Conservation (phyloP, 1,284 basidiomycete species). For the Hemileia vastatrix region DNA sequence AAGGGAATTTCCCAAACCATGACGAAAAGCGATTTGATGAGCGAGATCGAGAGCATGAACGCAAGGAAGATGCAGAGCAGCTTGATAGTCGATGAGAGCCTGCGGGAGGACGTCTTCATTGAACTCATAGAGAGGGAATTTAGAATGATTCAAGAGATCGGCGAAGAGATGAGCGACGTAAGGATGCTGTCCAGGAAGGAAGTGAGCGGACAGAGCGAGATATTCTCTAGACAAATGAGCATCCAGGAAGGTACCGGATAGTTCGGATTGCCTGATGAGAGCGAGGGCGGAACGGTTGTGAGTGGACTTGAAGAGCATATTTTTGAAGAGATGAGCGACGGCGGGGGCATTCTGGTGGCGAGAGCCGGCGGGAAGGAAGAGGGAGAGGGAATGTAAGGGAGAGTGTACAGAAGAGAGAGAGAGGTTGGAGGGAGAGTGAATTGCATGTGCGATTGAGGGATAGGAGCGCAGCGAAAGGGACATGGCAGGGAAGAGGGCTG, state of each 20-base stretch:
- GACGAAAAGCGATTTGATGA: constrained; percentile 78
- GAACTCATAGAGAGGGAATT: constrained; percentile 75
- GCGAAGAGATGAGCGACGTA: background rate
- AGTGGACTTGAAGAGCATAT: constrained; percentile 93
- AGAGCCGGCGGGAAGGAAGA: constrained; percentile 82
- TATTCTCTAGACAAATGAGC: constrained; percentile 78
- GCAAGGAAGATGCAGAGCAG: constrained; percentile 56
- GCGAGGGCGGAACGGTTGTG: constrained; percentile 75
- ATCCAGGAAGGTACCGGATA: constrained; percentile 86
- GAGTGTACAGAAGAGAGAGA: too few species aligned
- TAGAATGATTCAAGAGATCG: constrained; percentile 57
- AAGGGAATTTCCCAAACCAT: constrained; percentile 75
- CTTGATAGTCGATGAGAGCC: constrained; percentile 59
- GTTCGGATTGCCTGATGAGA: constrained; percentile 82
- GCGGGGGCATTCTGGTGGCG: constrained; percentile 76
- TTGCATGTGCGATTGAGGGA: too few species aligned
- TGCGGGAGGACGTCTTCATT: constrained; percentile 71
- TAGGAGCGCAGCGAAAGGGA: too few species aligned
- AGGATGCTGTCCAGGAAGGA: constrained; percentile 68
- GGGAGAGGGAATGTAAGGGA: constrained; percentile 69
- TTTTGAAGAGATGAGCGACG: constrained; percentile 82
- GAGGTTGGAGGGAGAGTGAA: too few species aligned
- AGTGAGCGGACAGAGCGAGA: constrained; percentile 84
- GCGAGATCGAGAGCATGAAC: constrained; percentile 67
- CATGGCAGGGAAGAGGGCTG: too few species aligned